Evolutionary conservation across 2,329 filamentous ascomycete species (phyloP).

Genomic region (Paracamarosporium sp.): DNA sequence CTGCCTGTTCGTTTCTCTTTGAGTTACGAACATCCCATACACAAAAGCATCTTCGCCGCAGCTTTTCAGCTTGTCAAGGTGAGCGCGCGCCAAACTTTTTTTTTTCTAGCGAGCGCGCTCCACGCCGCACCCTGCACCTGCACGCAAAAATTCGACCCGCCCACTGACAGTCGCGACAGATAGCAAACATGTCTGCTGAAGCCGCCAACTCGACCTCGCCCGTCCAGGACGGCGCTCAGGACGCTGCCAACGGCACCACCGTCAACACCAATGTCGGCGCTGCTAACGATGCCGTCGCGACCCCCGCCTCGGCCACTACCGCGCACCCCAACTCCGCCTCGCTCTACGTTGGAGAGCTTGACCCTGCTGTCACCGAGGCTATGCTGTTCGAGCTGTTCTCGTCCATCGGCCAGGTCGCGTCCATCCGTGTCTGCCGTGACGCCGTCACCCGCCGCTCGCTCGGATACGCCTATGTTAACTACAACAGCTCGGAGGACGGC

Average conservation of each 20-base stretch:
- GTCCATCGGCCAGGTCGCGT: conserved; percentile 97
- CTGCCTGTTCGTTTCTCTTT: conserved; percentile 27
- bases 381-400: conserved; percentile 99
- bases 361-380: conserved; percentile 96
- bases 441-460: conserved; percentile 98
- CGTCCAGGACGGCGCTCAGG: conserved; percentile 75
- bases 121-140: conserved; percentile 34
- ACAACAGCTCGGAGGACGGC: conserved; percentile 95
- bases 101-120: conserved; percentile 42
- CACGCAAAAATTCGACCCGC: conserved; percentile 31
- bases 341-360: conserved; percentile 98
- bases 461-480: conserved; percentile 99
- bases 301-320: conserved; percentile 73
- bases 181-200: conserved; percentile 48
- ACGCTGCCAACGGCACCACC: conserved; percentile 66
- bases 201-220: conserved; percentile 56
- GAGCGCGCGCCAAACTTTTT: conserved; percentile 29
- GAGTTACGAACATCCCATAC: conserved; percentile 21
- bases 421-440: conserved; percentile 99
- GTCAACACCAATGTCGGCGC: conserved; percentile 77
- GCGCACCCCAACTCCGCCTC: conserved; percentile 94
- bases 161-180: conserved; percentile 33
- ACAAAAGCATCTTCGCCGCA: conserved; percentile 27
- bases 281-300: conserved; percentile 70
- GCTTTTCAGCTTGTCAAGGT: conserved; percentile 34